phyloP scores from a whole-genome alignment of 441 rosid species.

The Cnidoscolus chayamansa region DNA sequence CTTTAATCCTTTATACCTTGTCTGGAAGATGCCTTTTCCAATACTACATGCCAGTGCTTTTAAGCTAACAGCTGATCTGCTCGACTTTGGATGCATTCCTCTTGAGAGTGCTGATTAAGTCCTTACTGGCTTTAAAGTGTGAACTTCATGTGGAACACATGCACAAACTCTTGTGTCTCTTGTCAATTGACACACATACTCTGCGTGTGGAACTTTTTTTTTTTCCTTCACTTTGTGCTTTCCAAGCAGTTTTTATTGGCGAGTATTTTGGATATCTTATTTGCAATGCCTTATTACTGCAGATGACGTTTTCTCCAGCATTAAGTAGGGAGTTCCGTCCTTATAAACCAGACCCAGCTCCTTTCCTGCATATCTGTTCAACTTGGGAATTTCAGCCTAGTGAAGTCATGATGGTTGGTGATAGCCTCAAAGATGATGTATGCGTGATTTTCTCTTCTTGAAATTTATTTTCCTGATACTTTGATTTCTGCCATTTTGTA shows the following conservation, averaged over 20 bases:
- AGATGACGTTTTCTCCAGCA: slow-evolving; percentile 77
- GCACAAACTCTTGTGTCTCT: not conserved
- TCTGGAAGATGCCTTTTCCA: not conserved
- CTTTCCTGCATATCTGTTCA: slow-evolving; percentile 80
- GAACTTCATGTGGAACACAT: not conserved
- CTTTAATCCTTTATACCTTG: not conserved
- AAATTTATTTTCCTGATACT: slow-evolving; percentile 1
- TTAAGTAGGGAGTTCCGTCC: slow-evolving; percentile 95
- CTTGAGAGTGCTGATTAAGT: not conserved
- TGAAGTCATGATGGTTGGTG: slow-evolving; percentile 94
- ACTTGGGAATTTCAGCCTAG: slow-evolving; percentile 69
- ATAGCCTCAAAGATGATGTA: slow-evolving; percentile 94
- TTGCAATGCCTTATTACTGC: slow-evolving; percentile 21
- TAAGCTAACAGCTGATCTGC: not conserved
- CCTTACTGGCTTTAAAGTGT: not conserved
- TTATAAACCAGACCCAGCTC: slow-evolving; percentile 87
- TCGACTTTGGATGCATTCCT: not conserved
- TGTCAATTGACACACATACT: not conserved
- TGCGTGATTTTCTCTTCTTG: slow-evolving; percentile 23
- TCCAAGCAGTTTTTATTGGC: not conserved
- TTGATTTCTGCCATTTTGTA: not conserved
- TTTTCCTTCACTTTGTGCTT: not conserved
- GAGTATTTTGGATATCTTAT: slow-evolving; percentile 1
- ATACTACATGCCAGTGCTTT: not conserved
- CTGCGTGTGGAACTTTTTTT: not conserved